Evolutionary conservation across 495 filamentous ascomycete genomes (phyloP).

Genomic region (Penicillium bialowiezense): DNA sequence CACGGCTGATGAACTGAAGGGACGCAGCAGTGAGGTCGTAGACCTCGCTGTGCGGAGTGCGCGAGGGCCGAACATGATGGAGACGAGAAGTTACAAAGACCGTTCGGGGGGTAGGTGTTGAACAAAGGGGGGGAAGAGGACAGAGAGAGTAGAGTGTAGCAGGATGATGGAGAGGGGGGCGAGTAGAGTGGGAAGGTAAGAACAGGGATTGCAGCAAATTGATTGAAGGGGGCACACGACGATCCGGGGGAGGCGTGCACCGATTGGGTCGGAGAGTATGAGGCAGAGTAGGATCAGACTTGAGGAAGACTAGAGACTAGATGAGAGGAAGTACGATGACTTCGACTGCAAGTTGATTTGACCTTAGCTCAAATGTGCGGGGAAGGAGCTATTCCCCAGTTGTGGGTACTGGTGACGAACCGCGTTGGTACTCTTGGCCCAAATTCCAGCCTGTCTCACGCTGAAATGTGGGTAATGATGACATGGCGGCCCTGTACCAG

Average conservation of each 20-base stretch:
- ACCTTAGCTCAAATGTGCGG: conserved; percentile 4
- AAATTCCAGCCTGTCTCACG: neutral
- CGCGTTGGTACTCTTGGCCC: neutral
- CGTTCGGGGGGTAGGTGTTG: conserved; percentile 11
- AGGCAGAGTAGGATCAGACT: conserved; percentile 10
- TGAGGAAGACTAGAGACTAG: too few species aligned
- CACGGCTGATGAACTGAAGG: conserved; percentile 58
- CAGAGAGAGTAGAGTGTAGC: conserved; percentile 10
- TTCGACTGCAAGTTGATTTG: conserved; percentile 1
- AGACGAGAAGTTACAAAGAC: neutral
- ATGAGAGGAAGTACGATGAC: too few species aligned
- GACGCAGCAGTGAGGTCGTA: conserved; percentile 50
- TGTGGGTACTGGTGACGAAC: conserved; percentile 1
- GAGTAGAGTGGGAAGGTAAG: conserved; percentile 4
- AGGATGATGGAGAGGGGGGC: conserved; percentile 13
- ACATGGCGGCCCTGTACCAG: conserved; percentile 10
- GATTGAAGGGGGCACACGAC: conserved; percentile 18
- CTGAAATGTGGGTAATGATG: conserved; percentile 14
- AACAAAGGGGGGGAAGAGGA: conserved; percentile 15
- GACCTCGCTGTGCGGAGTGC: conserved; percentile 46
- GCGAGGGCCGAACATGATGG: conserved; percentile 48
- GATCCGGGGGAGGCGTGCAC: conserved; percentile 5
- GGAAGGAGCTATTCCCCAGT: conserved; percentile 7
- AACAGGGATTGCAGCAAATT: conserved; percentile 5
- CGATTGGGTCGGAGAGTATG: conserved; percentile 1